Base-by-base conservation (phyloP, 805 yeast genomes). In the Maudiozyma serrabonitensis region DNA sequence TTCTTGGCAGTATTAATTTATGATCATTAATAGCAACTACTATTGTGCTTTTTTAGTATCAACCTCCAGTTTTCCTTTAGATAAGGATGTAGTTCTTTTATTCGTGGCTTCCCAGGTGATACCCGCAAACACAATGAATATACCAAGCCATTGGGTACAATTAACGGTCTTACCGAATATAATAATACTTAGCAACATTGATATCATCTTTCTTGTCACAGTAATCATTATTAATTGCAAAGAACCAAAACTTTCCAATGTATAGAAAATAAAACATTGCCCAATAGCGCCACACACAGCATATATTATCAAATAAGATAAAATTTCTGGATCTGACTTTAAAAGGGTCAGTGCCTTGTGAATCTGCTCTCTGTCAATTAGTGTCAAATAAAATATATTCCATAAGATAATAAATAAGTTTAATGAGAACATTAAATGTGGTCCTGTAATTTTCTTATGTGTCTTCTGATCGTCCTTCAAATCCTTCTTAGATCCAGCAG, bases 121-220 rank as follows among this genome's bases (percentile, higher is more conserved):
- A 0, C 97, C 97, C 4, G 80, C 78, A 68, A 91, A 90, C 1
- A 93, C 99, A 50, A 86, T 67, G 1, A 65, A 47, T 6, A 93
- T 81, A 0, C 98, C 98, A 0, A 69, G 37, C 89, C 96, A 85
- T 69, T 93, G 98, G 8, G 71, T 66, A 2, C 49, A 7, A 32
- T 69, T 72, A 55, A 93, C 75, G 5, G 65, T 62, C 63, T 93
- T 97, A n/a, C 93, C 91, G 68, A 88, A 91, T 54, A 91, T 69
- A 3, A 87, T 64, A 46, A 93, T 96, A 59, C 95, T 85, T 47
- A 91, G 68, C 34, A 89, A 75, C 98, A 93, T 91, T 39, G 97
- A 88, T 45, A 89, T 72, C 96, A 93, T 91, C 62, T 93, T 93
- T 58, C 99, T 76, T 1, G 99, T 91, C 9, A 93, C 97, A 0